Conservation (phyloP, 164 flowering plant species). For the Cinnamomum chago region DNA sequence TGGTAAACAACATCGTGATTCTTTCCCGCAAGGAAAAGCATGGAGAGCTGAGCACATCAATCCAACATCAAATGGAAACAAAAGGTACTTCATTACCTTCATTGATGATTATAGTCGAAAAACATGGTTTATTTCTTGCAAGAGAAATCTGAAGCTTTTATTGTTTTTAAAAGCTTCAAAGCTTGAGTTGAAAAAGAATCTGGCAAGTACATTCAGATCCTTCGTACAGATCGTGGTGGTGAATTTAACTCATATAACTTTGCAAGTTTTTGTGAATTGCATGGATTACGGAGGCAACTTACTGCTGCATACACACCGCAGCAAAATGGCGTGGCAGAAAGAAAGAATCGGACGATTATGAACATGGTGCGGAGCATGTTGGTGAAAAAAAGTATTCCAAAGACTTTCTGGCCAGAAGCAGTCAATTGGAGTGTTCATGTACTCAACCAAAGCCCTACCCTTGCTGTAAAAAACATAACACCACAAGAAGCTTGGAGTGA, state of each 20-base stretch:
- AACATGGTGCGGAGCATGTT: not conserved
- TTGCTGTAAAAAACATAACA: slow-evolving; percentile 1
- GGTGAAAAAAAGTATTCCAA: not conserved
- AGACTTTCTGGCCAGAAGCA: not conserved
- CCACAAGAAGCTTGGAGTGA: slow-evolving; percentile 12
- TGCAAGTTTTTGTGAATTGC: too few species aligned
- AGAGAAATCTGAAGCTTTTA: not conserved
- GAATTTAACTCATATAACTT: too few species aligned
- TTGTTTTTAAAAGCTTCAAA: too few species aligned
- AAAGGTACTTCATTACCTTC: too few species aligned
- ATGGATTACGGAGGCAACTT: too few species aligned
- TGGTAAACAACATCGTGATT: not conserved
- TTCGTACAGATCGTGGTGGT: too few species aligned
- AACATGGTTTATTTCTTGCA: not conserved
- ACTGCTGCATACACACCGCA: too few species aligned
- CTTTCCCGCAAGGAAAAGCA: not conserved
- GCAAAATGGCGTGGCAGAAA: not conserved
- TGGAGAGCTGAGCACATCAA: not conserved
- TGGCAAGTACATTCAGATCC: not conserved
- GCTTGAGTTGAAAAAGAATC: too few species aligned
- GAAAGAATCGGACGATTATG: not conserved
- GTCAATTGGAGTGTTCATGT: not conserved
- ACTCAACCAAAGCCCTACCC: not conserved
- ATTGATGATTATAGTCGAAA: not conserved
- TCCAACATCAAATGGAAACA: too few species aligned